A percentile compares a stretch with the other conserved stretches of the same genome.
Conservation (phyloP, 73 alveolate genomes). For the Uronychia binucleata region DNA sequence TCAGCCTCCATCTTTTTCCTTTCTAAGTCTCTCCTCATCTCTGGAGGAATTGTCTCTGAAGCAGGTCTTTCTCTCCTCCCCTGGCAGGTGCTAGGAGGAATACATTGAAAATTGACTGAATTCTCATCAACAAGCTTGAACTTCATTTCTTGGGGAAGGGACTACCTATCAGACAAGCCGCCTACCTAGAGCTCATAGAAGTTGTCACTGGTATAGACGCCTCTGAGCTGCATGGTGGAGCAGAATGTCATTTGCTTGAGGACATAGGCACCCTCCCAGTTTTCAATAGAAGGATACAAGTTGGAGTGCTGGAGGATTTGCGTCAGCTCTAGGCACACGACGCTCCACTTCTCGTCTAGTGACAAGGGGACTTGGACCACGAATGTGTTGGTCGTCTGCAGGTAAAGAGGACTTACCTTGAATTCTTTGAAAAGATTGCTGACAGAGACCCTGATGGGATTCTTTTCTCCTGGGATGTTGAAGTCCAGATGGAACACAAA, state of each 20-base stretch:
- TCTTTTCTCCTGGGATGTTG: conserved; percentile 52
- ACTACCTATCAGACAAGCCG: conserved; percentile 62
- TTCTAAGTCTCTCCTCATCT: conserved; percentile 31
- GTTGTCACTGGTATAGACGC: conserved; percentile 87
- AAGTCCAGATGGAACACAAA: conserved; percentile 84
- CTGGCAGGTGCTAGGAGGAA: conserved; percentile 10
- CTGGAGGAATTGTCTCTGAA: background rate
- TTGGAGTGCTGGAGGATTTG: conserved; percentile 38
- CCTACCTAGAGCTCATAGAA: conserved; percentile 58
- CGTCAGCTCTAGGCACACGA: conserved; percentile 69
- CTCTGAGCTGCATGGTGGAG: conserved; percentile 73
- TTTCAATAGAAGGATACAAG: conserved; percentile 46
- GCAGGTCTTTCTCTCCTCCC: background rate
- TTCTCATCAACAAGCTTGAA: conserved; percentile 3
- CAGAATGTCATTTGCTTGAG: conserved; percentile 74
- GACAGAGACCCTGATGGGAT: conserved; percentile 64
- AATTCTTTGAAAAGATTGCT: conserved; percentile 64
- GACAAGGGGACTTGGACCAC: conserved; percentile 81
- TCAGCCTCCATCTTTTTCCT: conserved; percentile 40
- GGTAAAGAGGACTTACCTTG: conserved; percentile 31
- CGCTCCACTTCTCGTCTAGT: conserved; percentile 75
- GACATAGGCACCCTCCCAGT: conserved; percentile 53
- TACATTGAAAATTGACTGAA: conserved; percentile 1
- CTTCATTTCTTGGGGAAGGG: conserved; percentile 46
- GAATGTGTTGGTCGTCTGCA: conserved; percentile 72